A percentile compares a stretch with the other conserved stretches of the same genome.
phyloP scores from a whole-genome alignment of 108 stramenopile genomes.

The Cyclostephanos invisitatus region DNA sequence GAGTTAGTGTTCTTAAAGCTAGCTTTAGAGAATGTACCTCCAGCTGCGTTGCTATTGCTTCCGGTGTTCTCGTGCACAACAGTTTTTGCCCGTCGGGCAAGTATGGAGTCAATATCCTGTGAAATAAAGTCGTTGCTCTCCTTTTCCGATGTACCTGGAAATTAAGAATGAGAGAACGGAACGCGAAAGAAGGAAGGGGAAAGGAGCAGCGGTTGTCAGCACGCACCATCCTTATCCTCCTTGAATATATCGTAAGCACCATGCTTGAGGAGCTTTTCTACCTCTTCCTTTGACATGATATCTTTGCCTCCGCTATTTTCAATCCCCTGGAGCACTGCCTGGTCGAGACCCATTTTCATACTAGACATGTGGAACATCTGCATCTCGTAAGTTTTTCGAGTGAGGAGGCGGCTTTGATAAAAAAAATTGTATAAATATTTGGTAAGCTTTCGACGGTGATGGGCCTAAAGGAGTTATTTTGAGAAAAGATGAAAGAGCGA shows the following conservation, averaged over 20 bases:
- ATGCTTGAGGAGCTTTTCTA: constrained; percentile 77
- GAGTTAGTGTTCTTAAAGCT: constrained; percentile 73
- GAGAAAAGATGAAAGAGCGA: not conserved
- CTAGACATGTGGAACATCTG: constrained; percentile 98
- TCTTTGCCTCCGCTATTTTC: constrained; percentile 67
- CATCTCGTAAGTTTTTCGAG: constrained; percentile 95
- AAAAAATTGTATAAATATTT: not conserved
- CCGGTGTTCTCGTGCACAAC: constrained; percentile 85
- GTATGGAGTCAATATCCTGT: constrained; percentile 88
- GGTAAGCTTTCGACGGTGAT: not conserved
- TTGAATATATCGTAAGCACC: constrained; percentile 92
- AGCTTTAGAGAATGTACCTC: constrained; percentile 93
- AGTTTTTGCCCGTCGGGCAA: constrained; percentile 68
- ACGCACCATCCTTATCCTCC: constrained; percentile 77
- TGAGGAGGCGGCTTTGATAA: constrained; percentile 79
- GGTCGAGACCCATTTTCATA: constrained; percentile 98
- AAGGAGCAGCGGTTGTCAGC: not conserved
- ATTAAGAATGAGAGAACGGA: too few species aligned
- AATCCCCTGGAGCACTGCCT: constrained; percentile 94
- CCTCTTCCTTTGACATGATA: constrained; percentile 80
- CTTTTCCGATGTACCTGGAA: constrained; percentile 53
- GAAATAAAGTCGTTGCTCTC: constrained; percentile 81
- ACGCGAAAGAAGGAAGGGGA: not conserved
- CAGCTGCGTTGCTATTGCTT: constrained; percentile 68
- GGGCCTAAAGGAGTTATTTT: not conserved